Evolutionary conservation across 192 early-diverging fungal species (phyloP), one percentile per base, ranked within the genome.

Genomic region (Backusella morwellensis): DNA sequence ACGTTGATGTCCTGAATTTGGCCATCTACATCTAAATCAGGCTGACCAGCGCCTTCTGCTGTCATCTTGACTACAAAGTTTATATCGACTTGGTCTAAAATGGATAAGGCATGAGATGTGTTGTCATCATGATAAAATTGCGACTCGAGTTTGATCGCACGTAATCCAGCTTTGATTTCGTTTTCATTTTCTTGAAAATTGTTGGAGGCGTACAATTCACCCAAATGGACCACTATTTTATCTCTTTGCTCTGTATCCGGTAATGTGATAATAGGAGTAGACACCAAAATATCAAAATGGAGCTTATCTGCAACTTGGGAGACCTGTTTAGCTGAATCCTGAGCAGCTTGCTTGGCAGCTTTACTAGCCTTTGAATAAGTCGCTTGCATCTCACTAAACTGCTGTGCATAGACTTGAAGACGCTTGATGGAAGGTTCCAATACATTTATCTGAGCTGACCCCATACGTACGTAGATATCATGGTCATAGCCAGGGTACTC

Each of bases 11-110:
- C 92, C 5, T 92, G 92, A 63, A 96, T 84, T 29, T 80, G 82
- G 23, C 92, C 91, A 47, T 85, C 74, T 63, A 96, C 42, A 21
- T 79, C 78, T 19, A 78, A 67, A 44, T 66, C 66, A 29, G 81
- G 72, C 14, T 83, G 86, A 6, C 44, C 29, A 34, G 26, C 3
- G 8, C 11, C 34, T 6, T 85, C 79, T 21, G 84, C 86, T 32
- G 86, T 71, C 26, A 40, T 76, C 9, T 68, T 80, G 35, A 95
- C 84, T 32, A 87, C 87, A 69, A 97, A 88, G 38, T 88, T 84
- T 52, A 97, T 86, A 80, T 94, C 91, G 7, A 97, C 90, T 77
- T 97, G 91, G 54, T 96, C 92, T 6, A 98, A 85, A 50, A 99
- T 95, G 73, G 92, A 88, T 50, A 91, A 81, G 14, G 52, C 35